These are phyloP conservation scores for Scedosporium minutisporum DNA, from an alignment of 2,329 filamentous ascomycete species.

Conservation along the genomic window DNA sequence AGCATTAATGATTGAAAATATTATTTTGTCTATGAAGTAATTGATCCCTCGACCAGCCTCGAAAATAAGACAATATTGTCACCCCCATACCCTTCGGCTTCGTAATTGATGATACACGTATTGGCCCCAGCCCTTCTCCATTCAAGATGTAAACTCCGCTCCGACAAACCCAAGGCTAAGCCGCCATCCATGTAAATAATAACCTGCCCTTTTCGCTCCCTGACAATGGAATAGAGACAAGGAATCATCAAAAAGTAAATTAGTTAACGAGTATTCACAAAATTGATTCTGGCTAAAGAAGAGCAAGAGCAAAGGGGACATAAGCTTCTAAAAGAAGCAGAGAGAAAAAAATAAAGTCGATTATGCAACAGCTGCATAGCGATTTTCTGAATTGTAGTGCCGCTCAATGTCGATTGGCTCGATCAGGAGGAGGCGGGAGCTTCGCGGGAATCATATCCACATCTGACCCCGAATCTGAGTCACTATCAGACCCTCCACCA, in stretches of 20 bases:
- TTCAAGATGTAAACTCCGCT: background rate
- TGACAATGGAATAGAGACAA: too few relatives aligned
- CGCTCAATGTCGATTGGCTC: background rate
- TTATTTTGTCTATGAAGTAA: too few relatives aligned
- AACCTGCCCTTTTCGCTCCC: too few relatives aligned
- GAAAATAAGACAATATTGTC: too few relatives aligned
- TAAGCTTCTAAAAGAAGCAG: background rate
- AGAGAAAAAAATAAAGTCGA: background rate
- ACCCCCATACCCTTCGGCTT: too few relatives aligned
- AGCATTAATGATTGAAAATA: too few relatives aligned
- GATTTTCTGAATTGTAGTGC: background rate
- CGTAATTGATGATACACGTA: too few relatives aligned
- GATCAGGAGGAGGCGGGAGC: conserved; percentile 1
- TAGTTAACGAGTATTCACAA: too few relatives aligned
- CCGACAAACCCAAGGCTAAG: too few relatives aligned
- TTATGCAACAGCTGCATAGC: background rate
- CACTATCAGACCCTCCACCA: background rate
- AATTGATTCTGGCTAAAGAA: background rate
- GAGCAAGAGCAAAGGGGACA: background rate
- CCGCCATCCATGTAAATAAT: too few relatives aligned
- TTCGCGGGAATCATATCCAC: conserved; percentile 9
- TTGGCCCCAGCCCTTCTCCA: background rate
- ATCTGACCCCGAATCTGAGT: conserved; percentile 10
- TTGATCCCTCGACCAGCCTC: too few relatives aligned
- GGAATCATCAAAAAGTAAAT: too few relatives aligned